Evolutionary conservation across 805 yeast species (phyloP).

Genomic region (Candida tammaniensis): DNA sequence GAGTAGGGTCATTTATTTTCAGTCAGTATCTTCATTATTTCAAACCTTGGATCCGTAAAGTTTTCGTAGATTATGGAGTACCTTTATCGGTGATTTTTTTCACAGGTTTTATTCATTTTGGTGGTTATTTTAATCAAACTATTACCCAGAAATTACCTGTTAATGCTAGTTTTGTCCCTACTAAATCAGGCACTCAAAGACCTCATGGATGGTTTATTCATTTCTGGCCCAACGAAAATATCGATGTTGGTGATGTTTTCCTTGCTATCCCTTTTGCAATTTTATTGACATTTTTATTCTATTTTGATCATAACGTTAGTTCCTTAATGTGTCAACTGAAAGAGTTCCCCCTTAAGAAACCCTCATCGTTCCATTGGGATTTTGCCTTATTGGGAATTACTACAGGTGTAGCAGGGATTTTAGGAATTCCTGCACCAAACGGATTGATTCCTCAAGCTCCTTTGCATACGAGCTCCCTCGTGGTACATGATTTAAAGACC

Average conservation of each 20-base stretch:
- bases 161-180: constrained; percentile 73
- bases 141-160: constrained; percentile 64
- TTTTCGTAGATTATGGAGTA: constrained; percentile 82
- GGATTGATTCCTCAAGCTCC: constrained; percentile 98
- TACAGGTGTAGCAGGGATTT: constrained; percentile 81
- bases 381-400: constrained; percentile 78
- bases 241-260: constrained; percentile 73
- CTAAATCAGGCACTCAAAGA: constrained; percentile 36
- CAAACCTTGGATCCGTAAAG: constrained; percentile 56
- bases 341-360: constrained; percentile 77
- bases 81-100: constrained; percentile 84
- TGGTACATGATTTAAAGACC: constrained; percentile 46
- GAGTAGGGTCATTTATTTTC: constrained; percentile 55
- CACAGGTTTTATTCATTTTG: constrained; percentile 91
- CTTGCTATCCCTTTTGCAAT: constrained; percentile 92
- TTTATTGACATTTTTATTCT: constrained; percentile 77
- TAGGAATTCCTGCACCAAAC: constrained; percentile 95
- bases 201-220: constrained; percentile 74
- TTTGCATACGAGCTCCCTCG: constrained; percentile 75
- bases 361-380: constrained; percentile 92
- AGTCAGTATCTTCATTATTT: constrained; percentile 65
- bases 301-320: constrained; percentile 94
- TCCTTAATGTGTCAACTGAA: constrained; percentile 88
- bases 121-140: constrained; percentile 64
- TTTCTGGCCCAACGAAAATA: constrained; percentile 59